Evolutionary conservation across 805 yeast species (phyloP).

Genomic region (Lipomyces chichibuensis): DNA sequence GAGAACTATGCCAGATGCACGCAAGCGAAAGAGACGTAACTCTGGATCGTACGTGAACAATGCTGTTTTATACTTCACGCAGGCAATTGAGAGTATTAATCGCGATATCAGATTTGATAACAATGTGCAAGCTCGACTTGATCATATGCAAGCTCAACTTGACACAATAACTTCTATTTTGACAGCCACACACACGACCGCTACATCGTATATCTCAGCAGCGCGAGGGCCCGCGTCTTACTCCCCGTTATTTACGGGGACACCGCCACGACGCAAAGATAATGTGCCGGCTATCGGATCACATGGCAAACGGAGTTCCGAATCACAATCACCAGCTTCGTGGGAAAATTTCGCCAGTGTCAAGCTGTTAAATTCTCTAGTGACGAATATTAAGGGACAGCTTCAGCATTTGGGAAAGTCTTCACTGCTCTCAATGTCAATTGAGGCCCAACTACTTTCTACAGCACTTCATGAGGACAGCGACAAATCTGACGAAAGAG

Average conservation of each 20-base stretch:
- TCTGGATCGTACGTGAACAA: not conserved
- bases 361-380: constrained; percentile 12
- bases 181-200: not conserved
- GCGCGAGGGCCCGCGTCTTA: not conserved
- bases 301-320: not conserved
- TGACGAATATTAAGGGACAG: constrained; percentile 20
- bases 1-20: constrained; percentile 22
- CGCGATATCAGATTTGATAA: not conserved
- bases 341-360: not conserved
- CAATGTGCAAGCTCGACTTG: constrained; percentile 8
- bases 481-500: not conserved
- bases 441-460: constrained; percentile 22
- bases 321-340: not conserved
- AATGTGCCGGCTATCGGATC: not conserved
- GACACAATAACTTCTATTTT: constrained; percentile 12
- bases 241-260: not conserved
- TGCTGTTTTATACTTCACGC: not conserved
- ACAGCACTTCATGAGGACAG: constrained; percentile 10
- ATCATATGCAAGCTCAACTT: constrained; percentile 28
- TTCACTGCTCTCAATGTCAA: constrained; percentile 28
- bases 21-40: constrained; percentile 20
- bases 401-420: constrained; percentile 24
- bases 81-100: not conserved
- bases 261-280: not conserved
- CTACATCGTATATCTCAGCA: not conserved